Evolutionary conservation across 495 filamentous ascomycete species (phyloP).

Genomic region (Rostrohypoxylon terebratum): DNA sequence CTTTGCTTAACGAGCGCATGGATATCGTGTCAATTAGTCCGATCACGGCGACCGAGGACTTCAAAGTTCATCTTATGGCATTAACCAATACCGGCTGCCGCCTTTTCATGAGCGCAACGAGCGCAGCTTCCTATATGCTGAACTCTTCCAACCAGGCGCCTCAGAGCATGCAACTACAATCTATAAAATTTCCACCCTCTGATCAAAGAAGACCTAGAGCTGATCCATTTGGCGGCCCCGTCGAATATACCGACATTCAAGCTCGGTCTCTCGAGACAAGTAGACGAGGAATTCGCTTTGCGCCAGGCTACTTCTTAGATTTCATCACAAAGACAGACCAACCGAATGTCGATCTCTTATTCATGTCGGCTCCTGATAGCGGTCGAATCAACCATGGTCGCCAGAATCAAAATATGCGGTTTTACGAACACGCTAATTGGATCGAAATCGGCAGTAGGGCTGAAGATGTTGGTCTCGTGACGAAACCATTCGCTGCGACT

Average conservation of each 20-base stretch:
- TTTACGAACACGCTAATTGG: slow-evolving; percentile 80
- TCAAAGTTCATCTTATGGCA: slow-evolving; percentile 87
- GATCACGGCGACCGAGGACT: slow-evolving; percentile 82
- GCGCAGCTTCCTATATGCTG: slow-evolving; percentile 75
- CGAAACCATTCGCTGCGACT: slow-evolving; percentile 73
- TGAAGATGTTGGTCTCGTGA: slow-evolving; percentile 81
- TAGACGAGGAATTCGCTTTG: slow-evolving; percentile 71
- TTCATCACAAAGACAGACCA: slow-evolving; percentile 68
- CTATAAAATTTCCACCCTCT: slow-evolving; percentile 88
- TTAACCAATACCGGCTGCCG: slow-evolving; percentile 91
- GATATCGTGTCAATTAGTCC: slow-evolving; percentile 85
- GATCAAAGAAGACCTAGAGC: slow-evolving; percentile 43
- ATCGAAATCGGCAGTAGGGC: slow-evolving; percentile 75
- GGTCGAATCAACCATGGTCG: slow-evolving; percentile 75
- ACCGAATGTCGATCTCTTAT: slow-evolving; percentile 71
- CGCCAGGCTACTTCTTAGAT: slow-evolving; percentile 92
- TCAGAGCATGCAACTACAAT: slow-evolving; percentile 95
- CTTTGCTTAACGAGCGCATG: slow-evolving; percentile 73
- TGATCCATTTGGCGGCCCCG: slow-evolving; percentile 44
- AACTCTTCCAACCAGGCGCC: slow-evolving; percentile 73
- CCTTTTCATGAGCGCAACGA: slow-evolving; percentile 90
- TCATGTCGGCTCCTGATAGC: slow-evolving; percentile 87
- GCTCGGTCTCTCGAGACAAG: slow-evolving; percentile 65
- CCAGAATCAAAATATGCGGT: slow-evolving; percentile 62
- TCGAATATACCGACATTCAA: slow-evolving; percentile 55